Evolutionary conservation across 2,329 filamentous ascomycete species (phyloP), one percentile per base, ranked within the genome.

Genomic region (Ophiostoma perfectum): DNA sequence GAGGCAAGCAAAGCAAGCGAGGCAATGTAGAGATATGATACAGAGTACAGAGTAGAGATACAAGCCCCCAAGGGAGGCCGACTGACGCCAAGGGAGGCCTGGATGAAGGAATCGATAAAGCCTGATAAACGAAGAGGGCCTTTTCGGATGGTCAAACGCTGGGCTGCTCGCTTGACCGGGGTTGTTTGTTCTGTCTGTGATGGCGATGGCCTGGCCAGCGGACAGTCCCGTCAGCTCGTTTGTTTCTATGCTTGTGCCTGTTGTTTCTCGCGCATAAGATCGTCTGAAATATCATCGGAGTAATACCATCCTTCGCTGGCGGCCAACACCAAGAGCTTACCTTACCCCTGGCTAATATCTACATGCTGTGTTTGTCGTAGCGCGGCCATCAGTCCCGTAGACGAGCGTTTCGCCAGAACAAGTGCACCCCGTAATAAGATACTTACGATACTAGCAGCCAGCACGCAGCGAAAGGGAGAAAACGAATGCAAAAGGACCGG

Each of bases 381-480:
- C 27, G 27, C 55, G 11, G 38, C 47, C 47, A 16, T 16, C 14
- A 16, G 7, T 55, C 6, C 18, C 49, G 27, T 16, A 12, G 27
- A 60, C 55, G 27, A 16, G 55, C 55, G 55, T 60, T 60, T 60
- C 55, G 55, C 55, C 27, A 27, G 9, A 60, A 60, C 55, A 12
- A 60, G 9, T 18, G 27, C 55, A 60, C 55, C 55, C 27, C 18
- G 55, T 60, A 60, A 36, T 44, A 44, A 11, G 5, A 44, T 18
- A 52, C 55, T 60, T 44, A 44, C 7, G 6, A 44, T 18, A 52
- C 55, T 60, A 60, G 27, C 55, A 60, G 55, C 55, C 27, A 58
- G 55, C 55, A 38, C 27, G 27, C 55, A 60, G 27, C 55, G 14
- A 60, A 60, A 60, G 55, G 55, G 55, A 60, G 55, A 60, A 60